A percentile compares a stretch with the other conserved stretches of the same genome.
Conservation (phyloP, 148 eudicot species). For the Rhododendron molle region DNA sequence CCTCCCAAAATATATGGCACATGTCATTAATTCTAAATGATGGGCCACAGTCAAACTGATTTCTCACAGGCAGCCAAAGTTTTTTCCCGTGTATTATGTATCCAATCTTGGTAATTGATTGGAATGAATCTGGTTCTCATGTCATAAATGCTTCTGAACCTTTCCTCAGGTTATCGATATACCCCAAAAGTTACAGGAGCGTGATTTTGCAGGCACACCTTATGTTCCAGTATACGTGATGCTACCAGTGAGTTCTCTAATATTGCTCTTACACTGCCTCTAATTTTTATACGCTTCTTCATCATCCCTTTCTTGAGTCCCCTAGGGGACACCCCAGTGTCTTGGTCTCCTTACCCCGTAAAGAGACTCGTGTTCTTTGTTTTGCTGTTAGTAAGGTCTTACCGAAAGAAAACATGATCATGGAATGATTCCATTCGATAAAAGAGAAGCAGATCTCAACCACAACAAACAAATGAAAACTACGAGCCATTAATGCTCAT, state of each 20-base stretch:
- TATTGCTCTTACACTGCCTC: neutral
- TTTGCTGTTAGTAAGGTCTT: neutral
- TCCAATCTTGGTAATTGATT: neutral
- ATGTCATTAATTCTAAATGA: neutral
- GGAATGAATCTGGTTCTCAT: neutral
- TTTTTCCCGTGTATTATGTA: neutral
- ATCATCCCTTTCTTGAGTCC: neutral
- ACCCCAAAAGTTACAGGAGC: slow-evolving; percentile 43
- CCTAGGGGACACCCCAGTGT: neutral
- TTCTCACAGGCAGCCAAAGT: neutral
- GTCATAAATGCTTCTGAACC: neutral
- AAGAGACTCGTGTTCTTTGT: neutral
- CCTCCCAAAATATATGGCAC: too few species aligned
- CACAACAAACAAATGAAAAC: neutral
- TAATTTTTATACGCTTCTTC: slow-evolving; percentile 10
- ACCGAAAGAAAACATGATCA: neutral
- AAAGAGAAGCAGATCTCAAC: neutral
- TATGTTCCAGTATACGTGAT: slow-evolving; percentile 77
- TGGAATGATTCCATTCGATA: neutral
- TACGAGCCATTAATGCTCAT: neutral
- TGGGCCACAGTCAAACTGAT: neutral
- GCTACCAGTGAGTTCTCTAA: slow-evolving; percentile 60
- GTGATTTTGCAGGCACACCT: slow-evolving; percentile 71
- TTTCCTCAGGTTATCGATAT: slow-evolving; percentile 21
- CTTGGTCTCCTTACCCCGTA: neutral